These are phyloP conservation scores for Quillaja saponaria DNA, from an alignment of 306 rosid genomes.

Conservation along the genomic window DNA sequence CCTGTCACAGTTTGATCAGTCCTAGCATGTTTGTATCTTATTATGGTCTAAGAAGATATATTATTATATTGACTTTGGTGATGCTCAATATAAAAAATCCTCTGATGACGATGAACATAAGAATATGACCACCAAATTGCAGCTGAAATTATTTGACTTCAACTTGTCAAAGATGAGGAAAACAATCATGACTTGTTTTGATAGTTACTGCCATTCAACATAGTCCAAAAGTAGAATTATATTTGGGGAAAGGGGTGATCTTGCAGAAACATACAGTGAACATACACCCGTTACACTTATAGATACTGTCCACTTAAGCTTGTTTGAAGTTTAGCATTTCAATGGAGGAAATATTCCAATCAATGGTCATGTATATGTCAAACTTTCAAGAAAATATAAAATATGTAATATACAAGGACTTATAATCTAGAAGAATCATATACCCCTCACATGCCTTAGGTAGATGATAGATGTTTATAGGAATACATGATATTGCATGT, in stretches of 20 bases:
- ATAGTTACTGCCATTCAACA: constrained; percentile 15
- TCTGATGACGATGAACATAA: constrained; percentile 8
- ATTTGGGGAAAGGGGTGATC: constrained; percentile 9
- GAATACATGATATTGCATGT: too few species aligned
- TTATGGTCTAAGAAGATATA: constrained; percentile 21
- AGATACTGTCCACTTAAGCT: too few species aligned
- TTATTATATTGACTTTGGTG: constrained; percentile 19
- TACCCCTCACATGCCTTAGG: too few species aligned
- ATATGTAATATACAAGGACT: too few species aligned
- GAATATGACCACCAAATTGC: constrained; percentile 16
- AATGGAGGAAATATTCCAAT: too few species aligned
- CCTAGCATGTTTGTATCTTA: constrained; percentile 58
- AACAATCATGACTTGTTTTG: constrained; percentile 2
- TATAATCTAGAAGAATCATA: too few species aligned
- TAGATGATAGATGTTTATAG: too few species aligned
- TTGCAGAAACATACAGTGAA: constrained; percentile 12
- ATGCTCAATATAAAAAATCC: constrained; percentile 16
- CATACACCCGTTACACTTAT: too few species aligned
- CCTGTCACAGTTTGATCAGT: constrained; percentile 93
- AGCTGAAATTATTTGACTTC: constrained; percentile 17
- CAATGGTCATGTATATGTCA: too few species aligned
- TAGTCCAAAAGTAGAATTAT: background rate
- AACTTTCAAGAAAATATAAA: too few species aligned
- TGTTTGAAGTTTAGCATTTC: too few species aligned
- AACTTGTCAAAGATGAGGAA: constrained; percentile 9